These are phyloP conservation scores for Durotheca rogersii DNA, from an alignment of 495 filamentous ascomycete genomes.

Conservation along the genomic window DNA sequence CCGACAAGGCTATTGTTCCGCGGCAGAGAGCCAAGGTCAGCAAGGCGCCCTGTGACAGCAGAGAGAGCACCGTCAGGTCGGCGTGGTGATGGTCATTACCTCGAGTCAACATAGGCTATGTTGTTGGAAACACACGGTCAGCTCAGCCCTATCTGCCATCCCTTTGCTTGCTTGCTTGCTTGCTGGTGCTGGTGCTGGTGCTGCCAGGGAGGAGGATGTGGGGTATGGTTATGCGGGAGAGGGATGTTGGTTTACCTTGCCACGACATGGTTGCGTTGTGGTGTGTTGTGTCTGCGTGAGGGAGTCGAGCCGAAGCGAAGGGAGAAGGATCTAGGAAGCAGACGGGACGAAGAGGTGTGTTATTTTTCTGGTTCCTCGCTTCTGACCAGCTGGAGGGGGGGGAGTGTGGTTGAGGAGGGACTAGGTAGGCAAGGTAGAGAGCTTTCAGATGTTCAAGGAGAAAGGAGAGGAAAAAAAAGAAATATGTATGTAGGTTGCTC, in stretches of 20 bases:
- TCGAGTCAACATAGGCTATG: constrained; percentile 52
- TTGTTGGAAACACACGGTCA: constrained; percentile 33
- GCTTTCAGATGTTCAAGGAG: constrained; percentile 24
- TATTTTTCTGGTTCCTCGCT: background rate
- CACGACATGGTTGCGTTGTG: constrained; percentile 54
- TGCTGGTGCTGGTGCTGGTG: too few relatives aligned
- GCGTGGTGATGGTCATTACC: constrained; percentile 37
- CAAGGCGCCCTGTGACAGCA: background rate
- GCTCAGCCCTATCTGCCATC: constrained; percentile 26
- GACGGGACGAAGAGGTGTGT: background rate
- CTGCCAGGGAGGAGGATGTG: constrained; percentile 35
- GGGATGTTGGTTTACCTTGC: constrained; percentile 48
- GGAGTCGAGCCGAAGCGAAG: background rate
- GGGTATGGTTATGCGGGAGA: constrained; percentile 28
- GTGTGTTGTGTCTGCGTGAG: constrained; percentile 8
- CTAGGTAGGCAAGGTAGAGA: too few relatives aligned
- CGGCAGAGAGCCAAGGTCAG: constrained; percentile 13
- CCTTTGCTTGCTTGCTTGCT: too few relatives aligned
- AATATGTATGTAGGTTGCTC: constrained; percentile 18
- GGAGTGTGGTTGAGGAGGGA: constrained; percentile 11
- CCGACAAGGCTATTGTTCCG: constrained; percentile 69
- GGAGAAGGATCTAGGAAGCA: constrained; percentile 1
- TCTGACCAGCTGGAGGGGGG: constrained; percentile 12
- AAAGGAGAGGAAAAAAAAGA: too few relatives aligned
- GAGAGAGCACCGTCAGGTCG: constrained; percentile 1